These are phyloP conservation scores for Fusarium fujikuroi DNA, from an alignment of 2,329 filamentous ascomycete genomes.

Conservation along the genomic window DNA sequence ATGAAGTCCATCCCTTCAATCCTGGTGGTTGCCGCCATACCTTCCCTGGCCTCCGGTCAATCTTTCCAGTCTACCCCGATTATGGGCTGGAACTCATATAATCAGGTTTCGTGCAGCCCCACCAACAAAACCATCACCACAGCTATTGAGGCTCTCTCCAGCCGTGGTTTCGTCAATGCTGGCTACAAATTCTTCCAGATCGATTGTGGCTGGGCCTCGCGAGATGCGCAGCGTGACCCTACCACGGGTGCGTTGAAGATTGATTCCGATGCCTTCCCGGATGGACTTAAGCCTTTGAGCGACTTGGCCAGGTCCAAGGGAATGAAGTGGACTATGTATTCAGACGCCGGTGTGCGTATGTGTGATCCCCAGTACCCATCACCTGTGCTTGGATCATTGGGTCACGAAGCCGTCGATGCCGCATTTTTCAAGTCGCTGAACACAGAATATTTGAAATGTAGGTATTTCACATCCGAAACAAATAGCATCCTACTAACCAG, in stretches of 20 bases:
- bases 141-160: background rate
- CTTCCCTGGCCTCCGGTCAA: background rate
- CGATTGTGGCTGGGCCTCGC: background rate
- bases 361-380: background rate
- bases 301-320: background rate
- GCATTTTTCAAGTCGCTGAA: background rate
- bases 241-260: background rate
- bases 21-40: background rate
- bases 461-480: background rate
- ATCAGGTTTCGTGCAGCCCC: background rate
- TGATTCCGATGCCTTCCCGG: background rate
- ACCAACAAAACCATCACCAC: background rate
- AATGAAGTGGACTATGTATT: slow-evolving; percentile 3
- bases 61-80: background rate
- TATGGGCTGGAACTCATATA: slow-evolving; percentile 1
- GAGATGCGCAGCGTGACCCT: background rate
- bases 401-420: background rate
- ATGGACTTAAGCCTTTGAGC: background rate
- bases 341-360: background rate
- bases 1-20: background rate
- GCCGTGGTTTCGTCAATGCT: background rate
- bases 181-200: background rate
- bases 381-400: background rate
- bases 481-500: background rate
- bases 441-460: background rate